These are phyloP conservation scores for Pythium aristosporum DNA, from an alignment of 352 stramenopile species.

Conservation along the genomic window DNA sequence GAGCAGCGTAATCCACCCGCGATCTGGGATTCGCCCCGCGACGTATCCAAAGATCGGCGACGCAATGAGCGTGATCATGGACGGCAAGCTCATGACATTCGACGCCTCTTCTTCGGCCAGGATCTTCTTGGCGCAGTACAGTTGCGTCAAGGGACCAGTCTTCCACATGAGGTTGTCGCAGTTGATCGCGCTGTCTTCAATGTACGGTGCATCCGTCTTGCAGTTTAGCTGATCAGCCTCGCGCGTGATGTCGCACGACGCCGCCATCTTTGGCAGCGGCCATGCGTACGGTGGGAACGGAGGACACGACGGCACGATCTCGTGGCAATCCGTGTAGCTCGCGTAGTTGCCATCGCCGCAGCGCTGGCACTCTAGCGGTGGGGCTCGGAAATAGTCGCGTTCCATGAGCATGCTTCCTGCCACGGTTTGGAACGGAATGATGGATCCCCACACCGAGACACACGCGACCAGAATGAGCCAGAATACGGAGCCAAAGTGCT, in stretches of 20 bases:
- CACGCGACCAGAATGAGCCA: constrained; percentile 73
- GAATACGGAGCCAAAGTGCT: constrained; percentile 56
- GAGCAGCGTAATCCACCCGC: constrained; percentile 53
- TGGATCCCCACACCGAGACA: constrained; percentile 74
- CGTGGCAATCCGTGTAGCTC: constrained; percentile 44
- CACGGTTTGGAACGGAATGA: constrained; percentile 87
- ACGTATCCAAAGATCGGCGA: constrained; percentile 76
- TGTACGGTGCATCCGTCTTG: constrained; percentile 32
- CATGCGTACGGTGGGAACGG: constrained; percentile 38
- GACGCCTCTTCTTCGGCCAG: constrained; percentile 40
- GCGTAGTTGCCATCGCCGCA: constrained; percentile 43
- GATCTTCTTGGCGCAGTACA: constrained; percentile 44
- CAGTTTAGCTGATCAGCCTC: constrained; percentile 40
- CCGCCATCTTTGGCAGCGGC: constrained; percentile 40
- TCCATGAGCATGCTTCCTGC: constrained; percentile 75
- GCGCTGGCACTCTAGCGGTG: constrained; percentile 31
- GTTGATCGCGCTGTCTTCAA: constrained; percentile 46
- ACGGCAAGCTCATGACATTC: constrained; percentile 77
- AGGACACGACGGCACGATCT: constrained; percentile 37
- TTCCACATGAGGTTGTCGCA: constrained; percentile 45
- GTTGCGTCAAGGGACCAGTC: constrained; percentile 29
- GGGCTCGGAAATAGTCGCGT: constrained; percentile 50
- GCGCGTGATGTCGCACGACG: constrained; percentile 34
- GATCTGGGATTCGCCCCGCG: constrained; percentile 62
- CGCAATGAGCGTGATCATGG: constrained; percentile 67